Evolutionary conservation across 228 moss, liverwort and hornwort genomes (phyloP).

Genomic region (Sphagnum magellanicum): DNA sequence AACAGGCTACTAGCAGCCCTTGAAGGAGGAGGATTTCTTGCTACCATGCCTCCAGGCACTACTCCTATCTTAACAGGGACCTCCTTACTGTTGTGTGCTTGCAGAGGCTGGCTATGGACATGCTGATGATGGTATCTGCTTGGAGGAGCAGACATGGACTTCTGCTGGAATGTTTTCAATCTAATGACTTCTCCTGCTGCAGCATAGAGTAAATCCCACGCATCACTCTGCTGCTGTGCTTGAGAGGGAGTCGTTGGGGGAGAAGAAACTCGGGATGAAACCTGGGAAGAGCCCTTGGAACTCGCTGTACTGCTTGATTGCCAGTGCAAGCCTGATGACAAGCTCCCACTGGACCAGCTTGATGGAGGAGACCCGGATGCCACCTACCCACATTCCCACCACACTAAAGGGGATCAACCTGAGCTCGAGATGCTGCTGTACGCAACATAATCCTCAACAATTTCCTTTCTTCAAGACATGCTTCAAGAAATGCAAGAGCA

Average conservation of each 20-base stretch:
- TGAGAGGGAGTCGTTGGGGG: slow-evolving; percentile 66
- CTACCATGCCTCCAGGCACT: too few species aligned
- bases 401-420: slow-evolving; percentile 41
- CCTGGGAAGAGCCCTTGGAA: slow-evolving; percentile 52
- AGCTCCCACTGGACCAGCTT: slow-evolving; percentile 57
- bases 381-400: neutral
- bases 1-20: neutral
- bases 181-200: slow-evolving; percentile 81
- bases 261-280: slow-evolving; percentile 74
- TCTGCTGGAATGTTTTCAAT: slow-evolving; percentile 26
- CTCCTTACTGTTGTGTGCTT: too few species aligned
- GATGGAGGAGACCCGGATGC: slow-evolving; percentile 50
- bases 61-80: too few species aligned
- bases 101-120: too few species aligned
- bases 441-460: slow-evolving; percentile 35
- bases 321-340: slow-evolving; percentile 26
- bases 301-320: slow-evolving; percentile 50
- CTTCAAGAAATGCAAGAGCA: too few species aligned
- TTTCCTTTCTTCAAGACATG: too few species aligned
- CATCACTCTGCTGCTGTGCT: slow-evolving; percentile 31
- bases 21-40: too few species aligned
- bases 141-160: neutral
- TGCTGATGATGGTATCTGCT: neutral
- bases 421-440: neutral
- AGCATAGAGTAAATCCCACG: slow-evolving; percentile 74